These are phyloP conservation scores for Mentha longifolia DNA, from an alignment of 257 asterid genomes.

Conservation along the genomic window DNA sequence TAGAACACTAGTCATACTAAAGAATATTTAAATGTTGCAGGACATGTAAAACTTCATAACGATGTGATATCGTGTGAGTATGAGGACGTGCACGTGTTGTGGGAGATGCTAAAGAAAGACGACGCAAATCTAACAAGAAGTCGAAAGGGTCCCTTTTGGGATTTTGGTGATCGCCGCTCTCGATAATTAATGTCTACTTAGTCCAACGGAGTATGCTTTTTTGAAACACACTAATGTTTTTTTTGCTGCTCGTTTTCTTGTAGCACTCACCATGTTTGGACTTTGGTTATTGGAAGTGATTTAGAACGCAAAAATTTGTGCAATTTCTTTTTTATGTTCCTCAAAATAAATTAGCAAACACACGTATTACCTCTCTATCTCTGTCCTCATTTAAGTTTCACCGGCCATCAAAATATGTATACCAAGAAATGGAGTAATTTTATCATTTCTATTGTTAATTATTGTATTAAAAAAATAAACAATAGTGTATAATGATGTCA, in stretches of 20 bases:
- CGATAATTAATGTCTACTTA: background rate
- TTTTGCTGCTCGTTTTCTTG: background rate
- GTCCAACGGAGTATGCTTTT: background rate
- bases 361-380: background rate
- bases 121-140: conserved; percentile 26
- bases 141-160: conserved; percentile 34
- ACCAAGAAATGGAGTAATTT: too few species aligned
- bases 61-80: conserved; percentile 59
- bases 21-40: conserved; percentile 31
- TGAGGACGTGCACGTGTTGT: conserved; percentile 66
- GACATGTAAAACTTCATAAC: conserved; percentile 43
- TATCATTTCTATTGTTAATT: too few species aligned
- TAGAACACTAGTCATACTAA: too few species aligned
- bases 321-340: background rate
- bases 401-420: too few species aligned
- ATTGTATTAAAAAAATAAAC: too few species aligned
- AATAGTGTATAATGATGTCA: too few species aligned
- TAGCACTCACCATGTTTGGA: background rate
- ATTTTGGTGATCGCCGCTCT: conserved; percentile 28
- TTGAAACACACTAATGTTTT: background rate
- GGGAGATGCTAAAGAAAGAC: conserved; percentile 58
- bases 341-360: background rate
- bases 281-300: background rate
- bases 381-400: too few species aligned
- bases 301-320: background rate